Evolutionary conservation across 345 rosid genomes (phyloP).

Genomic region (Pseudoturritis turrita): DNA sequence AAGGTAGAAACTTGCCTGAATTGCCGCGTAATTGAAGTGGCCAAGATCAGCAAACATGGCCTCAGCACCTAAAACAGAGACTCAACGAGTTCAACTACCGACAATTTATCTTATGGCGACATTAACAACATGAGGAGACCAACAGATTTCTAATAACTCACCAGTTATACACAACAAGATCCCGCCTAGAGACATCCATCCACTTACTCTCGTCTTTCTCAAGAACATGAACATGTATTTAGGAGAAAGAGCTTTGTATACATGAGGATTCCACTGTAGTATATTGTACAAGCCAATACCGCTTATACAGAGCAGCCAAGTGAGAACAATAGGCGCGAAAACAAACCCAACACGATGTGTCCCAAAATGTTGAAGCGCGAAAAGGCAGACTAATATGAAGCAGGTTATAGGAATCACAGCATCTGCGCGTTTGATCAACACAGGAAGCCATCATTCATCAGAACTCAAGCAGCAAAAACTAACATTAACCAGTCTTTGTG

Average conservation of each 20-base stretch:
- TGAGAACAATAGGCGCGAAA: slow-evolving; percentile 83
- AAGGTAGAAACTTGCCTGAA: slow-evolving; percentile 49
- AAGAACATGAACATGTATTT: slow-evolving; percentile 95
- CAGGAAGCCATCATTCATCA: slow-evolving; percentile 13
- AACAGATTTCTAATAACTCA: slow-evolving; percentile 12
- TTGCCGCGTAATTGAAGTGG: slow-evolving; percentile 90
- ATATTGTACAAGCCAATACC: slow-evolving; percentile 90
- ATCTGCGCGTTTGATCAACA: slow-evolving; percentile 47
- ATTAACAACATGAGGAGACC: neutral
- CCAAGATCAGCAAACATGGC: slow-evolving; percentile 99
- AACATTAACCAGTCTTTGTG: slow-evolving; percentile 9
- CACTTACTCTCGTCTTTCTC: slow-evolving; percentile 85
- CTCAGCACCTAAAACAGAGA: slow-evolving; percentile 75
- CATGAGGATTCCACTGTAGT: slow-evolving; percentile 74
- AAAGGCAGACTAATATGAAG: slow-evolving; percentile 90
- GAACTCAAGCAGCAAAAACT: slow-evolving; percentile 7
- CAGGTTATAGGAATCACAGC: slow-evolving; percentile 96
- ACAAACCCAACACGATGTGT: slow-evolving; percentile 89
- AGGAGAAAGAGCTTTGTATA: slow-evolving; percentile 93
- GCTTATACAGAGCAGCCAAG: slow-evolving; percentile 88
- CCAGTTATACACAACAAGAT: slow-evolving; percentile 96
- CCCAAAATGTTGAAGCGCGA: slow-evolving; percentile 97
- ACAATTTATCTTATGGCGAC: neutral
- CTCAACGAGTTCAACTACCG: neutral
- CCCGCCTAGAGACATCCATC: slow-evolving; percentile 99